phyloP scores from a whole-genome alignment of 2,329 filamentous ascomycete species.

The Alternaria atra region DNA sequence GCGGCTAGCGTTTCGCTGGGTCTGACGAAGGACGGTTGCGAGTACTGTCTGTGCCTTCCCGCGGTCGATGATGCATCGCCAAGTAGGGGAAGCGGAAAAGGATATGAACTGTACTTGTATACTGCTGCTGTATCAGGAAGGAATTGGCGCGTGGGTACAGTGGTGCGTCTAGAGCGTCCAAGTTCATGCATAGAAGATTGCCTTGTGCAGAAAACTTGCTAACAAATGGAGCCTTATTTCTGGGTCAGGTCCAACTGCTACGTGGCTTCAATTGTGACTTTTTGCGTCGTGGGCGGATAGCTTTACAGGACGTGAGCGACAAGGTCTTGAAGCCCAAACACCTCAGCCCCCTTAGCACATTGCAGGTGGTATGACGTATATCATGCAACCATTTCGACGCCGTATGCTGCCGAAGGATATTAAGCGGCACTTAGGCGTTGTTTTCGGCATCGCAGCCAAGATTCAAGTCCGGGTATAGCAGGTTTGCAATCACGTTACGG shows the following conservation, averaged over 20 bases:
- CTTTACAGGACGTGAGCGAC: background rate
- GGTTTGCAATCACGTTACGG: constrained; percentile 12
- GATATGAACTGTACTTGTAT: constrained; percentile 2
- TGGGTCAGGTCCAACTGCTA: constrained; percentile 9
- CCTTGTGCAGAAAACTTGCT: constrained; percentile 5
- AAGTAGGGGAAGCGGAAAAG: constrained; percentile 26
- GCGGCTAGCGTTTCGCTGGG: constrained; percentile 12
- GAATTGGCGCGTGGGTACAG: constrained; percentile 6
- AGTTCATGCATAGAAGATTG: constrained; percentile 18
- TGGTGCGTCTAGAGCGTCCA: constrained; percentile 6
- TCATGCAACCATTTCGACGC: background rate
- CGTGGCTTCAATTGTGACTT: constrained; percentile 18
- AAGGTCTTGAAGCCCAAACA: background rate
- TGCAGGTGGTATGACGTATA: background rate
- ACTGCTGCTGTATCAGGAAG: constrained; percentile 10
- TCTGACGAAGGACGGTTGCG: constrained; percentile 14
- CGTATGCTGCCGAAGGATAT: constrained; percentile 3
- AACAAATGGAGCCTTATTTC: background rate
- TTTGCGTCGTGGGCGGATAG: background rate
- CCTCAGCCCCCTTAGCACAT: background rate
- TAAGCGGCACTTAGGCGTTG: constrained; percentile 9
- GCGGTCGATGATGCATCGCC: constrained; percentile 22
- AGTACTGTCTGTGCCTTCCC: constrained; percentile 20
- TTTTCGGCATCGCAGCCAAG: constrained; percentile 10
- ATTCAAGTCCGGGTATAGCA: constrained; percentile 9